Base-by-base conservation (phyloP, 23 red algal genomes). In the Gracilaria vermiculophylla region DNA sequence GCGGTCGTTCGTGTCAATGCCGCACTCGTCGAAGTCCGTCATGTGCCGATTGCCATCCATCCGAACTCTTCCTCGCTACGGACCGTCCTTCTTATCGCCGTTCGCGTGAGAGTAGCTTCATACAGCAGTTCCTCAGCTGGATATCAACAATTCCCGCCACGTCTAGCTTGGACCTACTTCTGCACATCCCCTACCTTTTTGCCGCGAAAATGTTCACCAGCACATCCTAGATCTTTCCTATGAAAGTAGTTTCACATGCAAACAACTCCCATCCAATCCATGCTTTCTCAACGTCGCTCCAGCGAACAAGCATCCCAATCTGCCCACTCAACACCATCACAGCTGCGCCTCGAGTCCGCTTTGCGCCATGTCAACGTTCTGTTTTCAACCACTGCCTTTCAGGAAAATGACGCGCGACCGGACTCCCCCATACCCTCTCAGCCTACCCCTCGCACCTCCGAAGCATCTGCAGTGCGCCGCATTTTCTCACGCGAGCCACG, bases 281-380 rank as follows among this genome's bases (percentile, higher is more conserved):
- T 88, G 84, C 84, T 88, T 57, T 88, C 84, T 48, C 84, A 69
- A 55, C 84, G 84, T 62, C 84, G 84, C 52, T 88, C 84, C 44
- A 76, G 66, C 48, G 84, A 88, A 53, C 84, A 70, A 76, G 69
- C 69, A 33, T 58, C 72, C 20, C 81, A 53, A 67, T 56, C 61
- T 20, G 9, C 56, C 21, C 40, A 49, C 31, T 57, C 41, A 49
- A 62, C 67, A 47, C 84, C 84, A 29, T 76, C 65, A 28, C 84
- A 56, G 15, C 27, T 56, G 51, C 84, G 84, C 34, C 72, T 88
- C 36, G 69, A 73, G 50, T 44, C 67, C 57, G 69, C 69, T 43
- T 53, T 88, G 53, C 84, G 84, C 54, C 62, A 69, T 62, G 84
- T 53, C 69, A 72, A 28, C 17, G 39, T 88, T 42, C 37, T 88